Base-by-base conservation (phyloP, 257 asterid genomes). In the Apocynum venetum region DNA sequence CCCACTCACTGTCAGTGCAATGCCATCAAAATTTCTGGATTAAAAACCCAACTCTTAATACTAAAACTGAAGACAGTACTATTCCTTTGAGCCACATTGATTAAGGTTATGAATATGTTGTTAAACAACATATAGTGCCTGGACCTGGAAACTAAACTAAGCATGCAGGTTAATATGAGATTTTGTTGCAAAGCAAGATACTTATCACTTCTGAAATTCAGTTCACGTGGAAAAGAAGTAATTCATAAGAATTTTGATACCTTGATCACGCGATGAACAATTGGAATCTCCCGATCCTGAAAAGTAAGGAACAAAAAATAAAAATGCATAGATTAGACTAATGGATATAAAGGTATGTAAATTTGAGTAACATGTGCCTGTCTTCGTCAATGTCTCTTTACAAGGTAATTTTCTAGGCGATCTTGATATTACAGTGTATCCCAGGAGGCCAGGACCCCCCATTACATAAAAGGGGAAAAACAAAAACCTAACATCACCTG, bases 251-350 rank as follows among this genome's bases (percentile, higher is more conserved):
- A 19, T 47, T 65, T 60, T 52, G 52, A 71, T 88, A 92, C 97
- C 92, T 87, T 82, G 71, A 85, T 89, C 25, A 92, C 94, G 2
- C 97, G 97, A 82, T 93, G 97, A 66, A 93, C 97, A 64, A 93
- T 91, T 59, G 97, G 94, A 84, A 93, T 85, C 0, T 77, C 80
- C 44, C 86, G 85, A 2, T 79, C 84, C 97, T 93, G 90, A 79
- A 79, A 78, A 64, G 74, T 15, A 68, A 67, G 20, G 11, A 46
- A 76, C 2, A 67, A 40, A 74, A 75, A 46, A 76, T 1, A 67
- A 40, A 74, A 75, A 59, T 55, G 17, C 69, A 72, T 73, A 64
- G 43, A 46, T 75, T 47, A 43, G 12, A 4, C 2, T 11, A 2
- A 67, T 19, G 49, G 25, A 46, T 6, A 17, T 44, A 13, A 13